These are phyloP conservation scores for Syzygium aqueum DNA, from an alignment of 345 rosid species.

Conservation along the genomic window DNA sequence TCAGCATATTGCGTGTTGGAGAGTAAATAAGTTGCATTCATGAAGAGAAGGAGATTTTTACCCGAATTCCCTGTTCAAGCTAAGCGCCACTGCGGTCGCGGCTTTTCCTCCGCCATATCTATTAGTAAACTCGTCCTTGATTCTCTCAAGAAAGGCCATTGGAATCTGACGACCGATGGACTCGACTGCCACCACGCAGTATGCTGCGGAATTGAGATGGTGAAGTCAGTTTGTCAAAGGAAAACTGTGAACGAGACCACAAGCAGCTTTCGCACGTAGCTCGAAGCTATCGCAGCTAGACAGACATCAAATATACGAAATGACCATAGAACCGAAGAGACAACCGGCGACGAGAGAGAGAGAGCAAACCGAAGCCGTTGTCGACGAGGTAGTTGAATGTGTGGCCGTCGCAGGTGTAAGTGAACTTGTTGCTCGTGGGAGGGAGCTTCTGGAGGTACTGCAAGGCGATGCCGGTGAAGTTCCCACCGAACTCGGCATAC, in stretches of 20 bases:
- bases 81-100: slow-evolving; percentile 14
- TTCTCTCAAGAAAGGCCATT: slow-evolving; percentile 27
- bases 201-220: slow-evolving; percentile 16
- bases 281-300: background rate
- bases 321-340: background rate
- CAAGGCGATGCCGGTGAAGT: background rate
- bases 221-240: background rate
- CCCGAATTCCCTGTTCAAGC: slow-evolving; percentile 25
- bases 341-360: background rate
- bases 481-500: background rate
- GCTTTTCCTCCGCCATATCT: slow-evolving; percentile 31
- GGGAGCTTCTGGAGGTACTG: slow-evolving; percentile 4
- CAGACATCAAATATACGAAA: background rate
- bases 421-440: background rate
- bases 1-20: background rate
- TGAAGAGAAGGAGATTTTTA: background rate
- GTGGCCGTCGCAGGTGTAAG: background rate
- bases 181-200: slow-evolving; percentile 34
- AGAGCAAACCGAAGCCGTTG: background rate
- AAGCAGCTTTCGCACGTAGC: background rate
- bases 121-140: slow-evolving; percentile 24
- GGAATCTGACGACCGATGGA: slow-evolving; percentile 27
- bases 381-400: background rate
- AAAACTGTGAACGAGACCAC: background rate
- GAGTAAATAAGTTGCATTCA: background rate